Base-by-base conservation (phyloP, 1,284 basidiomycete species). In the Fomitopsis pinicola region DNA sequence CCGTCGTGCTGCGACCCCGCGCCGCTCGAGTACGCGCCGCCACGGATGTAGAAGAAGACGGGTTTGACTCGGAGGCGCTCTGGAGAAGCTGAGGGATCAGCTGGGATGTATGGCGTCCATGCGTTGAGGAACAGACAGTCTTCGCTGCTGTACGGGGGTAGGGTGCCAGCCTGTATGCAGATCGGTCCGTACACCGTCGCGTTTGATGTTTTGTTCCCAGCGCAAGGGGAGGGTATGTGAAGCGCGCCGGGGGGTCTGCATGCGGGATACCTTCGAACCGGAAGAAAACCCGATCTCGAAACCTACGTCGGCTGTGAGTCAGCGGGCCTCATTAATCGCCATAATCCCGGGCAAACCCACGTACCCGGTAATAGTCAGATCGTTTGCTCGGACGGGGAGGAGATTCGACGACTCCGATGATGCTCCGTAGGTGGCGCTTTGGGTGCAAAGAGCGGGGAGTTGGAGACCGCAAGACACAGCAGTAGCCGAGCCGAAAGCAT, bases 31-130 rank as follows among this genome's bases (percentile, higher is more conserved):
- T 10, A 86, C 86, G 38, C 38, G 38, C 87, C 87, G 71, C 89
- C 90, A 63, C 92, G 89, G 42, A 91, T 86, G 72, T 90, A 92
- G 2, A 91, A 81, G 60, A 82, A 86, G 54, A 91, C 88, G 0
- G 89, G 86, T n/a, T 73, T 74, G 19, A 52, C n/a, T n/a, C n/a
- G n/a, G n/a, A n/a, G 15, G 12, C 17, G 28, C 42, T 75, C 71
- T 0, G 74, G 64, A 12, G 83, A 79, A 68, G 82, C 85, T 0
- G 80, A 77, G 0, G 88, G 85, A 38, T 38, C 38, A 15, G 38
- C 10, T 38, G 38, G 38, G 38, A 38, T 38, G 38, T 38, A 38
- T 0, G 89, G 91, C 0, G 78, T 71, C 52, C 85, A 83, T 57
- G 92, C 84, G 71, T 92, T 91, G 54, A 89, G 73, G 68, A 89